Base-by-base conservation (phyloP, 192 early-diverging fungal genomes). In the Obelidium mucronatum region DNA sequence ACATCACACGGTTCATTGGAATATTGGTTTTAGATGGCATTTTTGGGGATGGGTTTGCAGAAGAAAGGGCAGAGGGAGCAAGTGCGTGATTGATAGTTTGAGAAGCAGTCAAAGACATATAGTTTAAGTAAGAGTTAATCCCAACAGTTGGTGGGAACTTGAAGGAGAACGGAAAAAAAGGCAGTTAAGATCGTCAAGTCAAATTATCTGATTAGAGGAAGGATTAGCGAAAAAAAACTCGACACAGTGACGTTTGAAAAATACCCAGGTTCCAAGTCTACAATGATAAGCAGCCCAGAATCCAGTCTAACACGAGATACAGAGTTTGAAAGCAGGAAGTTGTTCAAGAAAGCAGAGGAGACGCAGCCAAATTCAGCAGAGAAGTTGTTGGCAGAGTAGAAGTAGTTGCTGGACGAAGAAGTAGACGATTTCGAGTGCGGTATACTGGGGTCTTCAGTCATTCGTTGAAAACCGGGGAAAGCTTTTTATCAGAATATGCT, bases 21-120 rank as follows among this genome's bases (percentile, higher is more conserved):
- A 74, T 44, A 30, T 42, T 31, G 22, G 60, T 40, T 17, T 24
- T 28, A 22, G 24, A 19, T 15, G 54, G 54, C 70, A 73, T 79
- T 15, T 79, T 81, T 34, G 75, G 31, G 1, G 79, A 78, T 1
- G 83, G n/a, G 13, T 67, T 79, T 5, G 84, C 54, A 0, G 71
- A 74, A 1, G 81, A 77, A 31, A 73, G 63, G 24, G 66, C 37
- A 26, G 82, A 77, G 76, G 84, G 82, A 5, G 83, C 81, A 2
- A 87, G 26, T 72, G 84, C 84, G 60, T 87, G 85, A 30, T 4
- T 24, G 48, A n/a, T 55, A 24, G 62, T 17, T 48, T 6, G 8
- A 6, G 44, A 48, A 52, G 62, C 35, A 39, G 62, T 58, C 22
- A 58, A 5, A 31, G 55, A 58, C 55, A 58, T 58, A 24, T n/a